Percentiles rank a stretch among this genome's conserved stretches.
Evolutionary conservation across 768 basidiomycete genomes (phyloP).

Genomic region (Lanmaoa pseudosensibilis): DNA sequence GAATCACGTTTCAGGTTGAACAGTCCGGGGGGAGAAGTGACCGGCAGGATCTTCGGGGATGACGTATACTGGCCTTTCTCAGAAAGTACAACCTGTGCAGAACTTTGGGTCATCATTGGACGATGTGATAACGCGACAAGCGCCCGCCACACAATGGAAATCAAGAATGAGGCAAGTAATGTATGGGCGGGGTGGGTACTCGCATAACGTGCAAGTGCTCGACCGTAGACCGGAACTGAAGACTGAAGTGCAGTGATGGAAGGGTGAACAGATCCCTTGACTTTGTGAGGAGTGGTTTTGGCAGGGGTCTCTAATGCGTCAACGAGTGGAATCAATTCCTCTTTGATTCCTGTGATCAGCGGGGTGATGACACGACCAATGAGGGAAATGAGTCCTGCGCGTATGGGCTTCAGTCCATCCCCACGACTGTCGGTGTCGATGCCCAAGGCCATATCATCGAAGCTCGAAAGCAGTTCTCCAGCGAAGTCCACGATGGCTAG

Average conservation of each 20-base stretch:
- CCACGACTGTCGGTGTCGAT: constrained; percentile 58
- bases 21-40: constrained; percentile 55
- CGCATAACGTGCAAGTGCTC: constrained; percentile 57
- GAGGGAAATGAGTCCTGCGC: constrained; percentile 70
- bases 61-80: constrained; percentile 45
- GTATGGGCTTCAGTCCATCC: constrained; percentile 66
- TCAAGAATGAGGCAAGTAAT: constrained; percentile 66
- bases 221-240: constrained; percentile 61
- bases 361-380: constrained; percentile 67
- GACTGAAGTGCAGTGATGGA: constrained; percentile 59
- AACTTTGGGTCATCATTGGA: constrained; percentile 43
- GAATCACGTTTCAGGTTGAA: constrained; percentile 67
- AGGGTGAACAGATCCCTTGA: constrained; percentile 42
- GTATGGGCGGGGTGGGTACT: constrained; percentile 54
- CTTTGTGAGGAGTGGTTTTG: constrained; percentile 21
- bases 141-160: constrained; percentile 72
- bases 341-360: constrained; percentile 58
- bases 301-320: constrained; percentile 58
- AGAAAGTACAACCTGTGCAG: constrained; percentile 31
- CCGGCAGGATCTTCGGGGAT: constrained; percentile 46
- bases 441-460: constrained; percentile 66
- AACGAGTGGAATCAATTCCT: constrained; percentile 59
- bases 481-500: constrained; percentile 67
- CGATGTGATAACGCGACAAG: constrained; percentile 72
- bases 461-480: constrained; percentile 69